Evolutionary conservation across 805 yeast species (phyloP), one percentile per base, ranked within the genome.

Genomic region (Ogataea glucozyma): DNA sequence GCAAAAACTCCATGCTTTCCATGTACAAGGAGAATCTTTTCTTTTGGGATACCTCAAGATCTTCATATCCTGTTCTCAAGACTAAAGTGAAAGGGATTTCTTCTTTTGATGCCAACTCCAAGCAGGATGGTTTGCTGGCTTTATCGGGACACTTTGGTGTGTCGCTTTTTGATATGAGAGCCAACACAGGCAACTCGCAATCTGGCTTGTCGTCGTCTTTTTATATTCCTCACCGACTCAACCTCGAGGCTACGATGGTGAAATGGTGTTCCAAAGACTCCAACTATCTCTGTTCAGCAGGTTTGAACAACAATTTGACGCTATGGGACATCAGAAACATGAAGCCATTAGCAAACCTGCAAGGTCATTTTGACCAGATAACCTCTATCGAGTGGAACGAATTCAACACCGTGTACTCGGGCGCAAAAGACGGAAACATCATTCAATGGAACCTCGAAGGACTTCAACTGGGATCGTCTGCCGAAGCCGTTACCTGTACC

Each of bases 271-370:
- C 81, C 1, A 55, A 64, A 13, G 74, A 84, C 59, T 75, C 80
- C 22, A 74, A 81, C 53, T 64, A 78, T 16, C 67, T 87, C 19
- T 88, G 89, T 3, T 77, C 88, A 2, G 78, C 81, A 6, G 85
- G 81, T 51, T 61, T 67, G 26, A 78, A 78, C 49, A 53, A 52
- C 30, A 78, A 77, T 4, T 62, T 76, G 3, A 74, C 82, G 31
- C 69, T 87, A 23, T 87, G 95, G 95, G 95, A 87, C 64, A 77
- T 84, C 33, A 71, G 95, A 49, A 75, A 71, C 52, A 63, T 68
- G 29, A 73, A 71, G 13, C 79, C 81, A 2, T 65, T 78, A 40
- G 75, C 79, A 7, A 65, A 66, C 30, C 65, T 84, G 27, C 57
- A 65, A 2, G 87, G 86, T 1, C 88, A 83, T 53, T 58, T 67